A percentile compares a stretch with the other conserved stretches of the same genome.
Conservation (phyloP, 2,329 filamentous ascomycete genomes). For the Colletotrichum magnum region DNA sequence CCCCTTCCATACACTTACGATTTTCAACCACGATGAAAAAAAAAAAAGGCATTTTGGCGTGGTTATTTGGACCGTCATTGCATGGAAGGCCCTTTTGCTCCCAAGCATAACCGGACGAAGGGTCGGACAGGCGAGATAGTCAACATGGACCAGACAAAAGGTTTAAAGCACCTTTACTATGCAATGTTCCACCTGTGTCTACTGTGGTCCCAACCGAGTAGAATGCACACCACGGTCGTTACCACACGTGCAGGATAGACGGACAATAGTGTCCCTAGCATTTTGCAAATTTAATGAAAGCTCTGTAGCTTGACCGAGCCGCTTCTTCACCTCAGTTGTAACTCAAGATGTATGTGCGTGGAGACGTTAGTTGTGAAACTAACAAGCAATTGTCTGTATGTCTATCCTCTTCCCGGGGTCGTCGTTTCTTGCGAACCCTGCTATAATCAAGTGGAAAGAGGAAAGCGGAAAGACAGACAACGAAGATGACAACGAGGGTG, state of each 20-base stretch:
- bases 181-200: slow-evolving; percentile 28
- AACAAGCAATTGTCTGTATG: too few relatives aligned
- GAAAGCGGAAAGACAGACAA: too few relatives aligned
- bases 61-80: slow-evolving; percentile 33
- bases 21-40: slow-evolving; percentile 31
- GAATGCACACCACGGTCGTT: slow-evolving; percentile 35
- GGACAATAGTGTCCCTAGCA: slow-evolving; percentile 29
- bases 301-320: neutral
- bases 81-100: slow-evolving; percentile 18
- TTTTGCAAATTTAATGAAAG: slow-evolving; percentile 1
- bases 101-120: slow-evolving; percentile 13
- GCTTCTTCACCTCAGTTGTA: neutral
- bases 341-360: slow-evolving; percentile 1
- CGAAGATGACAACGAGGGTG: too few relatives aligned
- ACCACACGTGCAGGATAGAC: slow-evolving; percentile 32
- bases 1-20: slow-evolving; percentile 36
- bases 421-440: too few relatives aligned
- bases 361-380: neutral
- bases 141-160: slow-evolving; percentile 21
- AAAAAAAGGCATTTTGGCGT: slow-evolving; percentile 37
- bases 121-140: slow-evolving; percentile 20
- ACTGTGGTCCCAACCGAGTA: slow-evolving; percentile 37
- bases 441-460: too few relatives aligned
- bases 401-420: too few relatives aligned
- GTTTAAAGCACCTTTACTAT: slow-evolving; percentile 18